Evolutionary conservation across 495 filamentous ascomycete species (phyloP).

Genomic region (Xylaria intraflava): DNA sequence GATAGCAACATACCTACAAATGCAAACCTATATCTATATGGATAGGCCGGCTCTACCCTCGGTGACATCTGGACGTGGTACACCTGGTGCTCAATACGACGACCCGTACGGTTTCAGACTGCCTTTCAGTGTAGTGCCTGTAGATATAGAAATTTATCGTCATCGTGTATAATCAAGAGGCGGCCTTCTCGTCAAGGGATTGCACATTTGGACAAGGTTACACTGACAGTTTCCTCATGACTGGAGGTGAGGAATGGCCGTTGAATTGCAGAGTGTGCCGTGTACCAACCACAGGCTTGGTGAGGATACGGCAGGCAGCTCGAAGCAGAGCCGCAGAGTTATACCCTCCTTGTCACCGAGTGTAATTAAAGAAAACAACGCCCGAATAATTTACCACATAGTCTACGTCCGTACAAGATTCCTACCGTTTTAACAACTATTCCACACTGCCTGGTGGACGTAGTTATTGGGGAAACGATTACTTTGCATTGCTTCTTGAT

Average conservation of each 20-base stretch:
- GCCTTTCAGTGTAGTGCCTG: background rate
- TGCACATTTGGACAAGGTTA: background rate
- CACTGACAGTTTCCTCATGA: background rate
- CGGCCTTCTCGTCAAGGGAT: too few relatives aligned
- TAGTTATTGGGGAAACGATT: too few relatives aligned
- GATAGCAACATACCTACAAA: background rate
- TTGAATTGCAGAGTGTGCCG: background rate
- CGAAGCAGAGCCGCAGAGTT: conserved; percentile 11
- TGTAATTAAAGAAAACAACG: too few relatives aligned
- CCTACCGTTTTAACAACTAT: too few relatives aligned
- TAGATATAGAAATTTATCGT: background rate
- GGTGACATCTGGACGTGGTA: too few relatives aligned
- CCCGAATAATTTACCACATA: background rate
- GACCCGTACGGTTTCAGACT: too few relatives aligned
- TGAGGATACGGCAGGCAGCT: background rate
- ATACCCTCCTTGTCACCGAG: background rate
- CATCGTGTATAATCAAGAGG: background rate
- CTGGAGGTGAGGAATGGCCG: background rate
- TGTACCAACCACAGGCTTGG: background rate
- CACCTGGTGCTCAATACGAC: too few relatives aligned
- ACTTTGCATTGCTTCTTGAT: too few relatives aligned
- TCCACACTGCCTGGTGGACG: too few relatives aligned
- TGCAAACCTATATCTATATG: too few relatives aligned
- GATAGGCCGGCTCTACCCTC: too few relatives aligned
- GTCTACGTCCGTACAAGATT: conserved; percentile 4